Evolutionary conservation across 2,329 filamentous ascomycete species (phyloP), one percentile per base, ranked within the genome.

Genomic region (Colletotrichum melonis): DNA sequence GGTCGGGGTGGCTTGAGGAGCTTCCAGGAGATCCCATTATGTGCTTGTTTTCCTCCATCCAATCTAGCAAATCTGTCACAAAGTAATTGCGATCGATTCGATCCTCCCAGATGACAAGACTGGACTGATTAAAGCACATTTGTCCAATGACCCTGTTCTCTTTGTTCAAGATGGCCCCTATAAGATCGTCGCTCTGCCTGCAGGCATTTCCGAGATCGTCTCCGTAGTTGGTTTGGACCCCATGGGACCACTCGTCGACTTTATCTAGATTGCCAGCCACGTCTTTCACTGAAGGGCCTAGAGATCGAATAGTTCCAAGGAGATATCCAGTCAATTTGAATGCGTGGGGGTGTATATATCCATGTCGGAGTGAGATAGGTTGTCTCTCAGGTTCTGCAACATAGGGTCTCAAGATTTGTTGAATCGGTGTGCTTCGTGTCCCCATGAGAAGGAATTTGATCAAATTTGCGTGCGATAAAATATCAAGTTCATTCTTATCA

Each of bases 61-160:
- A 46, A 19, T 3, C 1, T 16, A 19, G 7, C 5, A 19, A 46
- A 1, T 16, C n/a, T n/a, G n/a, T 7, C 16, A 46, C 6, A n/a
- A 5, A 1, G 8, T 3, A 19, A 14, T 7, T 4, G 16, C 1
- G 2, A 7, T 7, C 1, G 1, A 19, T 6, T 5, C 6, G 6
- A 16, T 22, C 38, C 7, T 7, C 6, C 42, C 42, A 46, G 6
- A 2, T 8, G 16, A 46, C 42, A 46, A 46, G 42, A n/a, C 42
- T 46, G 8, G 14, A 3, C 2, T 46, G 42, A 7, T 46, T 46
- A 6, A 5, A 46, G 42, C 42, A 46, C 16, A 7, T 5, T 2
- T 19, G 42, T 7, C 1, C 2, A 7, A 46, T 8, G 1, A 2
- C 16, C 5, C 1, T 16, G 3, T 16, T 4, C 2, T 46, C 14